Evolutionary conservation across 768 basidiomycete genomes (phyloP), one percentile per base, ranked within the genome.

Genomic region (Leccinum broughii): DNA sequence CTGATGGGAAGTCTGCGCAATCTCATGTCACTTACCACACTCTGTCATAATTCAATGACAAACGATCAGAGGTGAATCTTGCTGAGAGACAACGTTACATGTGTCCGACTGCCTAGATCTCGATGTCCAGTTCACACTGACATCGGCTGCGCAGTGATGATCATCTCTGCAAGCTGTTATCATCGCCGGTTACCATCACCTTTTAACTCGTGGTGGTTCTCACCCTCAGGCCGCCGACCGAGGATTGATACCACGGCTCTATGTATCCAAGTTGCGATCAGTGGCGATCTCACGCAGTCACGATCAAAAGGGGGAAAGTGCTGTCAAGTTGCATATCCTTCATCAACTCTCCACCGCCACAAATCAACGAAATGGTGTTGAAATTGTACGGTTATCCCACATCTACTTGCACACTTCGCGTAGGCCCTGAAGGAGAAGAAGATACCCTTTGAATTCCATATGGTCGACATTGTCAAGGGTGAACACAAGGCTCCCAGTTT

Each of bases 401-500:
- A 14, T 83, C 83, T 1, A 77, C 80, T 26, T 81, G 77, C 77
- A 82, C 83, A 1, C 77, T 73, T 20, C 80, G 80, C n/a, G 86
- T 85, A 15, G 82, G 74, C 84, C 4, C 70, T 83, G 59, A 77
- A 79, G 64, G 86, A 88, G 72, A 83, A 83, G 65, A 69, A 78
- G 4, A 74, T 88, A 2, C 81, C 83, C 0, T 88, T 81, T 69
- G 80, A 83, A 64, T 70, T 86, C 46, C 56, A 15, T 6, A 8
- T 14, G 11, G 62, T 88, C 57, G 49, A 56, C 5, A 66, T 80
- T 58, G 72, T 77, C 53, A 72, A 72, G 55, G 69, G 70, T 49
- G 75, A 73, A 48, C 75, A 78, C 65, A 79, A 78, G 67, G 55
- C 68, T 4, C 58, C 59, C 11, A 49, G 17, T 6, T 60, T 51